These are phyloP conservation scores for Apiospora phragmitis DNA, from an alignment of 2,329 filamentous ascomycete species.

Conservation along the genomic window DNA sequence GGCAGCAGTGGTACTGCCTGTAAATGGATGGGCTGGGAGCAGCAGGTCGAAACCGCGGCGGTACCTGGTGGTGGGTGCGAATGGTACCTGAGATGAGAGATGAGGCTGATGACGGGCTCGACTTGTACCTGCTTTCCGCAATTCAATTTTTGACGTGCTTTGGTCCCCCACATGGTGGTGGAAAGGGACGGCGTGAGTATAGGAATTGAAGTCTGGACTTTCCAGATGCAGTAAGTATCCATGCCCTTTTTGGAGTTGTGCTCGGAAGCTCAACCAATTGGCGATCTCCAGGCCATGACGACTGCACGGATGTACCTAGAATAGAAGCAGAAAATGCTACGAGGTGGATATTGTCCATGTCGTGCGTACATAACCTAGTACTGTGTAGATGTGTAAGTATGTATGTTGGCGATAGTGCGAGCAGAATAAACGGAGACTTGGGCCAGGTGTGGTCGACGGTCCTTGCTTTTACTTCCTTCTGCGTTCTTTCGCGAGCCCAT, in stretches of 20 bases:
- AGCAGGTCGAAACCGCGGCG: not conserved
- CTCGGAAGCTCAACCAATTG: not conserved
- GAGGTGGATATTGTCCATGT: not conserved
- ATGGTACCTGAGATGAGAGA: not conserved
- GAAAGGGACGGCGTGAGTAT: not conserved
- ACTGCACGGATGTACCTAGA: constrained; percentile 3
- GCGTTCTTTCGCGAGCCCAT: not conserved
- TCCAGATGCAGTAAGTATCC: not conserved
- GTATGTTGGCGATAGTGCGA: not conserved
- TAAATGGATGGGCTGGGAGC: not conserved
- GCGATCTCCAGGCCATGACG: not conserved
- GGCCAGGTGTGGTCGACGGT: not conserved
- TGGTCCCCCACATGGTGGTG: not conserved
- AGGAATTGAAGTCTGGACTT: not conserved
- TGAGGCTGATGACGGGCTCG: constrained; percentile 3
- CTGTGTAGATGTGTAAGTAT: not conserved
- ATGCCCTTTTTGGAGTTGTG: not conserved
- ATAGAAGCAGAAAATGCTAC: constrained; percentile 5
- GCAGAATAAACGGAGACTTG: constrained; percentile 1
- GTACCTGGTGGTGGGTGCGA: constrained; percentile 1
- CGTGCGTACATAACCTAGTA: not conserved
- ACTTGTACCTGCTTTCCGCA: not conserved
- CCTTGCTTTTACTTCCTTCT: not conserved
- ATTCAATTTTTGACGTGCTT: not conserved
- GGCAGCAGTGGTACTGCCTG: not conserved